These are phyloP conservation scores for Paxillus rubicundulus DNA, from an alignment of 768 basidiomycete species.

Conservation along the genomic window DNA sequence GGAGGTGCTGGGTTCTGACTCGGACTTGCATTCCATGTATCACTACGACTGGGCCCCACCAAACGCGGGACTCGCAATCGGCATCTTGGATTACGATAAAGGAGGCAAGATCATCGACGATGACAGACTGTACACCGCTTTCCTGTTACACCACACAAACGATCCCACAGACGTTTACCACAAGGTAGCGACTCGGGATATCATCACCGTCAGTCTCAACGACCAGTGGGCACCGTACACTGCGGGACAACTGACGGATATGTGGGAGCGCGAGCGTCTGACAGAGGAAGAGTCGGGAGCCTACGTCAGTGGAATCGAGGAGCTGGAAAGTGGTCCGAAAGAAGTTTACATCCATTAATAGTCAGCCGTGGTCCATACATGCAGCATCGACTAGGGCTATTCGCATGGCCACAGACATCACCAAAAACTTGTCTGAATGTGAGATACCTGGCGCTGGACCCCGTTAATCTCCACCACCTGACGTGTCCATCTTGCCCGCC, in stretches of 20 bases:
- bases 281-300: neutral
- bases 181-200: neutral
- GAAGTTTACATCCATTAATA: constrained; percentile 1
- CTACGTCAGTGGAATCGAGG: neutral
- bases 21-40: neutral
- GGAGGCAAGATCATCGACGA: neutral
- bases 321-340: neutral
- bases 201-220: neutral
- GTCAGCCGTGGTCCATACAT: too few species aligned
- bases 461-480: constrained; percentile 77
- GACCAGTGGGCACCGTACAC: neutral
- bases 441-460: constrained; percentile 32
- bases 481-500: constrained; percentile 76
- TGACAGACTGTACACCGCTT: constrained; percentile 1
- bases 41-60: constrained; percentile 1
- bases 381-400: too few species aligned
- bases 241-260: neutral
- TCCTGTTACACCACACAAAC: constrained; percentile 4
- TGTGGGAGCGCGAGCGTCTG: neutral
- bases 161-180: neutral
- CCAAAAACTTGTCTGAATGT: neutral
- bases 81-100: constrained; percentile 1
- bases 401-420: neutral
- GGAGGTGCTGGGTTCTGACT: neutral
- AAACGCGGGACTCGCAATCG: constrained; percentile 5